A percentile compares a stretch with the other conserved stretches of the same genome.
Evolutionary conservation across 352 stramenopile species (phyloP).

Genomic region (Globisporangium polare): DNA sequence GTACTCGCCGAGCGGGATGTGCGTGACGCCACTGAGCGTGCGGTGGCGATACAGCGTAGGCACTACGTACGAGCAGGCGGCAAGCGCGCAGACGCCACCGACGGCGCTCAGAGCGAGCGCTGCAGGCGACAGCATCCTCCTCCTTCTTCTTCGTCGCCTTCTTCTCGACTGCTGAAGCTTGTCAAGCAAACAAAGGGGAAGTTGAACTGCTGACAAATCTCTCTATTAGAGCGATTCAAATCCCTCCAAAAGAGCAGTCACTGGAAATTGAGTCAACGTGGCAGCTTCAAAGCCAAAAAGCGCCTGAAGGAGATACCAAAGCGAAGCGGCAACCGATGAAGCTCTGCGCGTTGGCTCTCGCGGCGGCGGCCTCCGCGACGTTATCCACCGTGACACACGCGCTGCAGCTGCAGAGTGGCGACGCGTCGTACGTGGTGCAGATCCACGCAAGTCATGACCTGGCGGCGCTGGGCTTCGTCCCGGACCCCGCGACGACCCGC

Average conservation of each 20-base stretch:
- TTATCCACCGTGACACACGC: background rate
- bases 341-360: background rate
- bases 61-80: background rate
- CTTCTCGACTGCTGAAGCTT: background rate
- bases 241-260: background rate
- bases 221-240: background rate
- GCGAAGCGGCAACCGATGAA: background rate
- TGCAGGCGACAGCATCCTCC: slow-evolving; percentile 5
- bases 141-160: background rate
- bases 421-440: slow-evolving; percentile 66
- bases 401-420: slow-evolving; percentile 16
- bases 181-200: background rate
- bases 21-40: background rate
- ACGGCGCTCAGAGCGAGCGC: background rate
- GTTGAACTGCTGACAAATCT: background rate
- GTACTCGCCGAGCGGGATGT: slow-evolving; percentile 28
- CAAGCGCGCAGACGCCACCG: slow-evolving; percentile 4
- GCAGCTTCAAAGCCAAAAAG: background rate
- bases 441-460: slow-evolving; percentile 45
- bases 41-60: slow-evolving; percentile 7
- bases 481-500: slow-evolving; percentile 21
- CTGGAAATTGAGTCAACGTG: slow-evolving; percentile 1
- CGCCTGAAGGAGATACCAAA: background rate
- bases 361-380: background rate
- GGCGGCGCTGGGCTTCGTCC: slow-evolving; percentile 19